phyloP scores from a whole-genome alignment of 148 eudicot species.

The Heliosperma pusillum region DNA sequence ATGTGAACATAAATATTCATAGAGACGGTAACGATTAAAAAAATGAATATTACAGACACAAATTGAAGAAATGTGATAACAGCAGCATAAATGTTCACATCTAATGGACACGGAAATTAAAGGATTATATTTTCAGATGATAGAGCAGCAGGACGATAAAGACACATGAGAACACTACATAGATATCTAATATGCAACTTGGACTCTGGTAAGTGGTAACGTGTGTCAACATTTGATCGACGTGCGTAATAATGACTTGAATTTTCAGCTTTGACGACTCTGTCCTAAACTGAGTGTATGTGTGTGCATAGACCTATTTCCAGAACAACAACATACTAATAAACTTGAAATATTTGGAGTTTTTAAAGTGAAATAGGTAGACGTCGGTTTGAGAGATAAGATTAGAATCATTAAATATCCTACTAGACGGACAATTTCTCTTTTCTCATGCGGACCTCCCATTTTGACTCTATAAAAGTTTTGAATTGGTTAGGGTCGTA shows the following conservation, averaged over 20 bases:
- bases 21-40: constrained; percentile 7
- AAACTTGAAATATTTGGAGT: background rate
- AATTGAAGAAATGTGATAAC: background rate
- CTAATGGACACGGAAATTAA: background rate
- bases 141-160: background rate
- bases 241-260: background rate
- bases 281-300: background rate
- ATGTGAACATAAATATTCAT: constrained; percentile 18
- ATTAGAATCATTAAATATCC: background rate
- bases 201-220: background rate
- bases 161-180: background rate
- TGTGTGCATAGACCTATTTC: background rate
- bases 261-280: background rate
- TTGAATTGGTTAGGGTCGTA: background rate
- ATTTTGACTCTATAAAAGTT: background rate
- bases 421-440: background rate
- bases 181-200: background rate
- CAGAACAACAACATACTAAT: too few relatives aligned
- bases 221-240: background rate
- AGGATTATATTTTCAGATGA: background rate
- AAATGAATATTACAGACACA: background rate
- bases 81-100: background rate
- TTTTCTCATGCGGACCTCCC: background rate
- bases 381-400: background rate
- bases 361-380: background rate